Evolutionary conservation across 139 green algal species (phyloP).

Genomic region (Chlorella sp.): DNA sequence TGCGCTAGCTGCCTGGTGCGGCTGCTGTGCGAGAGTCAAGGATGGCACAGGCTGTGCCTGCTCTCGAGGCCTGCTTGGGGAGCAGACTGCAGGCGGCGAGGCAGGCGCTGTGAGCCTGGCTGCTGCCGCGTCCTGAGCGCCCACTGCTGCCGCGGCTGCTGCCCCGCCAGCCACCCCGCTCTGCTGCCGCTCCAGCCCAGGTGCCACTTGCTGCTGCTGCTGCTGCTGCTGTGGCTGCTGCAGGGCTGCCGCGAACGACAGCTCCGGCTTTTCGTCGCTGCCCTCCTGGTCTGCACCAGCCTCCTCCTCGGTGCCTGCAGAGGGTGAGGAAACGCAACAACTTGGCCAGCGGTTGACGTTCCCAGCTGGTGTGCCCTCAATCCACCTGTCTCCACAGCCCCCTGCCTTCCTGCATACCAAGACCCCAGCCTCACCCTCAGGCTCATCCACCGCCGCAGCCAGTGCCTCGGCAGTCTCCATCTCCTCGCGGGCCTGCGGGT

Average conservation of each 20-base stretch:
- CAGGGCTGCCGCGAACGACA: not conserved
- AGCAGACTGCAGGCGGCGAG: not conserved
- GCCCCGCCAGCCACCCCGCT: not conserved
- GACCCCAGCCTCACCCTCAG: not conserved
- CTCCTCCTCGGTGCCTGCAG: not conserved
- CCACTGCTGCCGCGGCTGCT: not conserved
- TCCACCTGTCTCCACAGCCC: not conserved
- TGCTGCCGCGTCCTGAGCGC: not conserved
- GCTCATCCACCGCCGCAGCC: not conserved
- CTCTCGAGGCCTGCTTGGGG: not conserved
- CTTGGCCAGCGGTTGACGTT: not conserved
- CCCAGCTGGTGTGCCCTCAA: not conserved
- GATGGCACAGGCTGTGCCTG: not conserved
- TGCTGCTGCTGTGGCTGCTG: not conserved
- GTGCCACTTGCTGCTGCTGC: not conserved
- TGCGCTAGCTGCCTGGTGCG: not conserved
- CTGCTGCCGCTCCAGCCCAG: not conserved
- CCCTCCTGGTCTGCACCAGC: not conserved
- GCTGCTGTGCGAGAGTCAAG: not conserved
- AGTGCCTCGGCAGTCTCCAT: conserved; percentile 26
- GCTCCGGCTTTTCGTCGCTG: not conserved
- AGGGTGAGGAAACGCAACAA: not conserved
- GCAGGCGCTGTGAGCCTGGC: not conserved
- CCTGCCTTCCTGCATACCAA: not conserved
- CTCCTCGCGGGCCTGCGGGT: conserved; percentile 20